Evolutionary conservation across 805 yeast species (phyloP).

Genomic region (Candida nemodendra): DNA sequence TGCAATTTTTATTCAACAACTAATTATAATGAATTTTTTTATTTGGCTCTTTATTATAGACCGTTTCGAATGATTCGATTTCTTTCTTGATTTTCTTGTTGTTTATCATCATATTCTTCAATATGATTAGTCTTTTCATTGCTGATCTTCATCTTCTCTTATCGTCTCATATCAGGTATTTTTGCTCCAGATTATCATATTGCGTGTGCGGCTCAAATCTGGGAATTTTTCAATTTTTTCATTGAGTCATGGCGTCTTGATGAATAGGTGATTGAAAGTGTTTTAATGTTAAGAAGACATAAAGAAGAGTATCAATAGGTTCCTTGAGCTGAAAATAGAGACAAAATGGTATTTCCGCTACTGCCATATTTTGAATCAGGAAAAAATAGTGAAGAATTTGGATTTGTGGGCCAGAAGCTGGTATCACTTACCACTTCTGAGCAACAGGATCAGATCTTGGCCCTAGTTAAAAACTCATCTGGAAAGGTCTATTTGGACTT

Average conservation of each 20-base stretch:
- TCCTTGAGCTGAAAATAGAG: neutral
- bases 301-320: neutral
- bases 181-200: too few relatives aligned
- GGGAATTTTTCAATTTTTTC: too few relatives aligned
- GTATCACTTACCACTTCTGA: conserved; percentile 18
- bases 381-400: conserved; percentile 13
- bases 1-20: conserved; percentile 90
- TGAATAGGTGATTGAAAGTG: too few relatives aligned
- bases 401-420: conserved; percentile 32
- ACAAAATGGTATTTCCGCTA: conserved; percentile 34
- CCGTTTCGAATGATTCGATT: neutral
- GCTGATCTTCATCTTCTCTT: too few relatives aligned
- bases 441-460: conserved; percentile 14
- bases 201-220: too few relatives aligned
- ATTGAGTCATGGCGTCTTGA: conserved; percentile 10
- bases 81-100: neutral
- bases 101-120: too few relatives aligned
- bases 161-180: too few relatives aligned
- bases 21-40: conserved; percentile 29
- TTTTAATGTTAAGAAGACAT: neutral
- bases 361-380: conserved; percentile 27
- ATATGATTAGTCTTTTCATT: too few relatives aligned
- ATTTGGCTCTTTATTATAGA: neutral
- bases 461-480: conserved; percentile 13
- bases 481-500: conserved; percentile 29